phyloP scores from a whole-genome alignment of 495 filamentous ascomycete species.

The Neurospora discreta region DNA sequence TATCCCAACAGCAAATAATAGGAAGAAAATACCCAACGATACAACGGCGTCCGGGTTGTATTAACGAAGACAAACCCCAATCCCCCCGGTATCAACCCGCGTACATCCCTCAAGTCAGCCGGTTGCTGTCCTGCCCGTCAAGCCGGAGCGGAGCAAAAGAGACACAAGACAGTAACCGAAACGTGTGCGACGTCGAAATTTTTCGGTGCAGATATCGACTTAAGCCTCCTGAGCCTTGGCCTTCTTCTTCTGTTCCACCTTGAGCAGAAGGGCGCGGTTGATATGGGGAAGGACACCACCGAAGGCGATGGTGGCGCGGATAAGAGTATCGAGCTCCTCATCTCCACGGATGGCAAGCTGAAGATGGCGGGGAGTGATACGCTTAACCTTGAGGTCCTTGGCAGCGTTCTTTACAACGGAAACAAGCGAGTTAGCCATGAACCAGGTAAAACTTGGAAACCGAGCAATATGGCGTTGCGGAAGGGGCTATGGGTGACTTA shows the following conservation, averaged over 20 bases:
- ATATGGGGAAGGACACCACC: conserved; percentile 98
- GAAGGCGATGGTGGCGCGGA: conserved; percentile 95
- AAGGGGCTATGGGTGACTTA: conserved; percentile 28
- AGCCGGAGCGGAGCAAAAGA: background rate
- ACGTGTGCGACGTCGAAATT: background rate
- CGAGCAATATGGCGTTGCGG: background rate
- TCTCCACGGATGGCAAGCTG: conserved; percentile 98
- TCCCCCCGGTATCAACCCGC: background rate
- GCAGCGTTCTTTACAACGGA: conserved; percentile 60
- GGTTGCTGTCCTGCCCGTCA: background rate
- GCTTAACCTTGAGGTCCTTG: conserved; percentile 99
- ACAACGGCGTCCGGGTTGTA: background rate
- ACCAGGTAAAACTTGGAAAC: background rate
- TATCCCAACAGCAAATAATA: background rate
- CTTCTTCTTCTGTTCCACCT: conserved; percentile 99
- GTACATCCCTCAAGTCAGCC: background rate
- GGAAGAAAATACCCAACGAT: background rate
- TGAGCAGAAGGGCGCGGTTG: conserved; percentile 92
- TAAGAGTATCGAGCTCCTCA: conserved; percentile 94
- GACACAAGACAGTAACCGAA: background rate
- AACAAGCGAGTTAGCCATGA: background rate
- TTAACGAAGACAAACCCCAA: background rate
- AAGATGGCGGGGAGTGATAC: conserved; percentile 95
- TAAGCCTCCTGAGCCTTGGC: conserved; percentile 54
- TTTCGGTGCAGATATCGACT: background rate